A percentile compares a stretch with the other conserved stretches of the same genome.
phyloP scores from a whole-genome alignment of 805 yeast genomes.

The Saccharomyces kudriavzevii region DNA sequence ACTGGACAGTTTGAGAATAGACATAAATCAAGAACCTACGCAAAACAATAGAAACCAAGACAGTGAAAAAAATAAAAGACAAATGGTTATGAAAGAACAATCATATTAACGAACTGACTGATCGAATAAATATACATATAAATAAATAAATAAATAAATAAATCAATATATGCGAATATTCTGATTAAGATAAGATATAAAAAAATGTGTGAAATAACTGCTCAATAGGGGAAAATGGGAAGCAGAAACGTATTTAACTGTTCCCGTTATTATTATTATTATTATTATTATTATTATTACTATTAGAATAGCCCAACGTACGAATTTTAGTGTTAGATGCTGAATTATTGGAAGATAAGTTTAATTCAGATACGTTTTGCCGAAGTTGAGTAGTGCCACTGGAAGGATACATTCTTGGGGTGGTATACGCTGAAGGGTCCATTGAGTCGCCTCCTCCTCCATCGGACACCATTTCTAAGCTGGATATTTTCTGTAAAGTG shows the following conservation, averaged over 20 bases:
- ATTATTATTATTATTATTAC: not conserved
- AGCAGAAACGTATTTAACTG: not conserved
- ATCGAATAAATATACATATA: not conserved
- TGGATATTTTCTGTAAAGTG: not conserved
- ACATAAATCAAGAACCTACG: not conserved
- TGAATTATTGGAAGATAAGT: not conserved
- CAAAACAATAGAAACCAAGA: slow-evolving; percentile 1
- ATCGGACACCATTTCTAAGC: not conserved
- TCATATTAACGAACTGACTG: not conserved
- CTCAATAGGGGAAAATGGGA: not conserved
- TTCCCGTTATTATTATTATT: not conserved
- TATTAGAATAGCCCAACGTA: not conserved
- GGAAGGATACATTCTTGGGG: not conserved
- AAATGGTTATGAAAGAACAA: slow-evolving; percentile 2
- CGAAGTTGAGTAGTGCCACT: not conserved
- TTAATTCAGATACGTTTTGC: not conserved
- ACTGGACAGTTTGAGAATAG: slow-evolving; percentile 16
- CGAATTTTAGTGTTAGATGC: not conserved
- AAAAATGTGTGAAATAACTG: not conserved
- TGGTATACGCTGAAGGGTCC: not conserved
- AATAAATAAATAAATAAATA: too few relatives aligned
- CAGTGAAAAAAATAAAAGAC: not conserved
- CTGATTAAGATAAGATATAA: not conserved
- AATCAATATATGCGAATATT: not conserved
- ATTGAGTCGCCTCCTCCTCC: not conserved